Percentiles rank a stretch among this genome's conserved stretches.
Conservation (phyloP, 108 stramenopile species). For the Chaetoceros tenuissimus region DNA sequence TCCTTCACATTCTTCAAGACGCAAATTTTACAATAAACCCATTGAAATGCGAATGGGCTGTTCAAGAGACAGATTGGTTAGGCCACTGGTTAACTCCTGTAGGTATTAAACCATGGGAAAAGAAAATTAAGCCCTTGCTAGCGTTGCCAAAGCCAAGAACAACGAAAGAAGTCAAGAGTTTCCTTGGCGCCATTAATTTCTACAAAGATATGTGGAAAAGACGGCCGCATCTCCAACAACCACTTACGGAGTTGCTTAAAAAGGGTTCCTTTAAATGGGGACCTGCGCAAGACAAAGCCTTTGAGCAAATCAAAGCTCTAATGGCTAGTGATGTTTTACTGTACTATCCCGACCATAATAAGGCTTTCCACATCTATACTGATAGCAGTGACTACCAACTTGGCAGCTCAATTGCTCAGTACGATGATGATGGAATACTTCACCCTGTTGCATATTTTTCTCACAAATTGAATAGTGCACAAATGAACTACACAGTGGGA, state of each 20-base stretch:
- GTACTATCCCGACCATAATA: slow-evolving; percentile 26
- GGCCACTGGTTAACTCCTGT: slow-evolving; percentile 28
- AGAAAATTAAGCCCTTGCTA: slow-evolving; percentile 9
- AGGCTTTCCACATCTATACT: slow-evolving; percentile 25
- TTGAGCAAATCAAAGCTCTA: slow-evolving; percentile 18
- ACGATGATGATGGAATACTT: too few species aligned
- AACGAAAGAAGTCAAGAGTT: slow-evolving; percentile 18
- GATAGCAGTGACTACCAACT: slow-evolving; percentile 25
- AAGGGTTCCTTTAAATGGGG: slow-evolving; percentile 23
- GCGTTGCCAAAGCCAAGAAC: slow-evolving; percentile 9
- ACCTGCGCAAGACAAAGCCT: slow-evolving; percentile 19
- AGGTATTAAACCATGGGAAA: slow-evolving; percentile 14
- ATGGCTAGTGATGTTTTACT: slow-evolving; percentile 16
- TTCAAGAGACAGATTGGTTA: slow-evolving; percentile 31
- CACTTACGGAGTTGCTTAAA: slow-evolving; percentile 16
- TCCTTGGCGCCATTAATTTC: slow-evolving; percentile 33
- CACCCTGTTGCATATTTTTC: slow-evolving; percentile 38
- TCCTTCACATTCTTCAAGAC: slow-evolving; percentile 11
- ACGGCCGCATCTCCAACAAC: slow-evolving; percentile 32
- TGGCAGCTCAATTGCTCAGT: slow-evolving; percentile 22
- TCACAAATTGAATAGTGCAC: slow-evolving; percentile 9
- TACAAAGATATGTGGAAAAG: slow-evolving; percentile 35
- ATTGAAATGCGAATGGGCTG: slow-evolving; percentile 33
- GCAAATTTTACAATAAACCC: slow-evolving; percentile 29
- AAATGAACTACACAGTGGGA: slow-evolving; percentile 13